phyloP scores from a whole-genome alignment of 2,329 filamentous ascomycete species.

The Venturia pyrina region DNA sequence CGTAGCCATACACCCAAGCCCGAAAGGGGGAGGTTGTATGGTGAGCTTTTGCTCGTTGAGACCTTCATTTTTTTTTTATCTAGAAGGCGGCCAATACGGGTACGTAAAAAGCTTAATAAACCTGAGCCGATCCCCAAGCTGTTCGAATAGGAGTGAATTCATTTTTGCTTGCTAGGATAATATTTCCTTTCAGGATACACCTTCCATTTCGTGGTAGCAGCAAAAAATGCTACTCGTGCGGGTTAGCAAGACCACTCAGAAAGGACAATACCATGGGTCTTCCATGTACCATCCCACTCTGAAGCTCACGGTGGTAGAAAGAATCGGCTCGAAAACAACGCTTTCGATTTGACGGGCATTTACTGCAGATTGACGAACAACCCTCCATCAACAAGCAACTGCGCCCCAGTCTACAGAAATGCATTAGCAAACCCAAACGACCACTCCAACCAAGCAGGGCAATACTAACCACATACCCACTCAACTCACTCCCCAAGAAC shows the following conservation, averaged over 20 bases:
- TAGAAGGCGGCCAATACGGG: neutral
- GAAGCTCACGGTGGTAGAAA: neutral
- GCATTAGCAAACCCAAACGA: neutral
- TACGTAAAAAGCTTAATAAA: neutral
- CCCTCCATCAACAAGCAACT: conserved; percentile 78
- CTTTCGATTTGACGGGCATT: neutral
- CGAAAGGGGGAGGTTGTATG: too few relatives aligned
- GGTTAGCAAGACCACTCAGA: too few relatives aligned
- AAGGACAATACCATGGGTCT: too few relatives aligned
- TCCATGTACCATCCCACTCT: neutral
- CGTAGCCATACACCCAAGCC: too few relatives aligned
- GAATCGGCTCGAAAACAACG: neutral
- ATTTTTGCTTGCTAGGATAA: too few relatives aligned
- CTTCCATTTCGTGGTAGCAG: too few relatives aligned
- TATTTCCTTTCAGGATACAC: too few relatives aligned
- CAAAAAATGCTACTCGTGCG: too few relatives aligned
- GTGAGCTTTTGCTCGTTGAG: too few relatives aligned
- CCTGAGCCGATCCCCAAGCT: too few relatives aligned
- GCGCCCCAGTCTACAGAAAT: conserved; percentile 53
- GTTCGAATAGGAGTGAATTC: too few relatives aligned
- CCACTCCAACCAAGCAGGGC: neutral
- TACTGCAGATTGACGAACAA: conserved; percentile 83
- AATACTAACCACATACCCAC: conserved; percentile 55
- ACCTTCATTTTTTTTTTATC: too few relatives aligned
- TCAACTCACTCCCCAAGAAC: conserved; percentile 72